Conservation (phyloP, 225 moss, liverwort and hornwort species). For the Pseudoscleropodium purum region DNA sequence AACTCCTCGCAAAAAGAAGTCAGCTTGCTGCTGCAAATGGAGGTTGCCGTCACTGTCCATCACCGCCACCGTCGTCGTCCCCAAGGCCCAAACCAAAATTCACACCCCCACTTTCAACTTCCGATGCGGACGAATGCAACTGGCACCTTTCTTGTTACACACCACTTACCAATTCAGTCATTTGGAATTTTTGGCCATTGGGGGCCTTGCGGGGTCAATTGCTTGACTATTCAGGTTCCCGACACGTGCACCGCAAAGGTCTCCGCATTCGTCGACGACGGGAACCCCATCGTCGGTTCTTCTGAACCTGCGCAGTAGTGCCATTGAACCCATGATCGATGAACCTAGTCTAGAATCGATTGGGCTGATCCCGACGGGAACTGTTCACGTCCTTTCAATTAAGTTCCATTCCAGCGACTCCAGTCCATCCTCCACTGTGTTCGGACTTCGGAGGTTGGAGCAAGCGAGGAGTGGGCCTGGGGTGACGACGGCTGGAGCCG, state of each 20-base stretch:
- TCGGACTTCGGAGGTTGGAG: neutral
- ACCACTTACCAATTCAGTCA: neutral
- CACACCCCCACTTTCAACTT: too few species aligned
- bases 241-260: neutral
- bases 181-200: neutral
- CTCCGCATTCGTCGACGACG: neutral
- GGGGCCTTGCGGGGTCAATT: neutral
- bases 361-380: neutral
- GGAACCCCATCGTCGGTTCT: neutral
- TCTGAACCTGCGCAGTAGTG: neutral
- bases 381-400: neutral
- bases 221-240: neutral
- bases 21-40: neutral
- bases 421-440: neutral
- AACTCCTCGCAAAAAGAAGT: neutral
- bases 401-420: neutral
- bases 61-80: neutral
- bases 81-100: neutral
- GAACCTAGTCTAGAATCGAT: neutral
- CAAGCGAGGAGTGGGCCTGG: neutral
- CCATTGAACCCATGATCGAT: neutral
- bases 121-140: neutral
- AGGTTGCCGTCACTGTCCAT: neutral
- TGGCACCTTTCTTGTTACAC: neutral
- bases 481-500: neutral